Base-by-base conservation (phyloP, 306 rosid genomes). In the Trifolium subterraneum region DNA sequence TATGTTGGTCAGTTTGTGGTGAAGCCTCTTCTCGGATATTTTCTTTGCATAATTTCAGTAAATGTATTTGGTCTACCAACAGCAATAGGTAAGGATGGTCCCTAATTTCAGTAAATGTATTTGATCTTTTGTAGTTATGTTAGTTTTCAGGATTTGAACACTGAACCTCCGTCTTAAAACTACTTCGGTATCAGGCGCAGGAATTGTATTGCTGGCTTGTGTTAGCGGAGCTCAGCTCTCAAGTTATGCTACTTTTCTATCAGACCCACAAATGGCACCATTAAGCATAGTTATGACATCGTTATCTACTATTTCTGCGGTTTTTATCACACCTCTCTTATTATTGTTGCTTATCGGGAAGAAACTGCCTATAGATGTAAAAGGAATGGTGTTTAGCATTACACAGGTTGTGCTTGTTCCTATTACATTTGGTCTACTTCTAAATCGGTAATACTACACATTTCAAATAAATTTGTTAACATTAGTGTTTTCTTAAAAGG, bases 181-280 rank as follows among this genome's bases (percentile, higher is more conserved):
- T 56, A 15, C 7, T 5, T 11, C 4, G 9, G 63, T 6, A 4
- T 56, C 35, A 91, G 98, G 97, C 51, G 97, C 96, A 4, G 98
- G 98, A 67, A 88, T 93, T 77, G 88, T 88, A 85, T 79, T 93
- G 82, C 96, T 91, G 58, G 87, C 97, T 74, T 93, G 92, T 79
- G 97, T 93, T 67, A 93, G 97, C 55, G 98, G 98, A 1, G 97
- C 98, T n/a, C 98, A 93, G 84, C 98, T 91, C 79, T 93, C 97
- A 75, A 93, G 83, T 64, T 93, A 91, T 72, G 96, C 98, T 50
- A 93, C 94, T 39, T 93, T 91, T 80, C 84, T 93, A 66, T 89
- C 97, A 3, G 98, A 93, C 68, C 96, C 98, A 9, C 33, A 51
- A 62, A 85, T 91, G 89, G 97, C 97, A 38, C 97, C 97, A 27